Evolutionary conservation across 2,329 filamentous ascomycete species (phyloP), one percentile per base, ranked within the genome.

Genomic region (Alternaria longipes): DNA sequence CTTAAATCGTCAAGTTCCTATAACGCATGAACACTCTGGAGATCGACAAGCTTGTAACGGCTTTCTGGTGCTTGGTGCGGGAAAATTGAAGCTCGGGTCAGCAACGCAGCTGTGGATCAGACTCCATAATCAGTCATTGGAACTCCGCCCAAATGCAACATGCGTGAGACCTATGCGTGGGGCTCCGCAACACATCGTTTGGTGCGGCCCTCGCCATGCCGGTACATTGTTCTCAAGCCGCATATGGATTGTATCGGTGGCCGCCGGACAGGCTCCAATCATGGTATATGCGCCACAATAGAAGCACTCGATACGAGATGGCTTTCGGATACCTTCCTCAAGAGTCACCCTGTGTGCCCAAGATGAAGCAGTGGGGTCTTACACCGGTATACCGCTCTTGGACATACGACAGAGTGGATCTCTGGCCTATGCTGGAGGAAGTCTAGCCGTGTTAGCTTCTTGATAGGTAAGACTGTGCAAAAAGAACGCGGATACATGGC

Each of bases 21-120:
- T 22, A 14, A 14, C 30, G 16, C n/a, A 22, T 36, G 30, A 14
- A 47, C 14, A 30, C 24, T 11, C 56, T 49, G 9, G 56, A 67
- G 41, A 28, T 63, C 6, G 64, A 59, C 26, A 59, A 63, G 50
- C 47, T 61, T 46, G 41, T 63, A 12, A 54, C 44, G 5, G 47
- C 46, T 22, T 63, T 54, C 28, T 51, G 54, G 41, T 62, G 46
- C 44, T 55, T 55, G 32, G 40, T 55, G 16, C 58, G 52, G 30
- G n/a, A 38, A 38, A 18, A 40, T 36, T 36, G 38, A 57, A 32
- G n/a, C n/a, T 42, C 36, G 34, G 36, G 44, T 59, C 56, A 59
- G 52, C 26, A 54, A 49, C 46, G 30, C 56, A 42, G 28, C 34
- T 30, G 34, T 40, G 38, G 44, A 46, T 20, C 52, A 32, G 51